A percentile compares a stretch with the other conserved stretches of the same genome.
Evolutionary conservation across 169 alveolate genomes (phyloP).

Genomic region (Blepharisma undulans): DNA sequence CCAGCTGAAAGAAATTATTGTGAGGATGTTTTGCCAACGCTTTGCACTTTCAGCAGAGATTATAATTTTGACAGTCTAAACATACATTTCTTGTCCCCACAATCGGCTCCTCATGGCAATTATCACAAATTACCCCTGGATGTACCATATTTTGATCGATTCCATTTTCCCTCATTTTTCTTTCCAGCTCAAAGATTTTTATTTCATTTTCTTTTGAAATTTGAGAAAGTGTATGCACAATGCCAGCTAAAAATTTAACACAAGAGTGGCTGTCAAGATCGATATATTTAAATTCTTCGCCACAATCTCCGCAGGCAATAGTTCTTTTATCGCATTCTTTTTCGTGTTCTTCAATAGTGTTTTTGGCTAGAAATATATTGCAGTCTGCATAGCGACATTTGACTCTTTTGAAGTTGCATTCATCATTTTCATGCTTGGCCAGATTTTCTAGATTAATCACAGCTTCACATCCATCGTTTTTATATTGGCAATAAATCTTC

Average conservation of each 20-base stretch:
- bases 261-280: neutral
- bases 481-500: neutral
- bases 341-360: neutral
- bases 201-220: neutral
- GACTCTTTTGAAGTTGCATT: neutral
- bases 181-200: neutral
- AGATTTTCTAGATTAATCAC: neutral
- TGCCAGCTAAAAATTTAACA: neutral
- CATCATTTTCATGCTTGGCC: neutral
- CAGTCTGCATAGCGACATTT: neutral
- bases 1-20: neutral
- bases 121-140: neutral
- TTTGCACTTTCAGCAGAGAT: constrained; percentile 1
- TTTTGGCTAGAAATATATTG: neutral
- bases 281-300: neutral
- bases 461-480: neutral
- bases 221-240: neutral
- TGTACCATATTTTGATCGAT: neutral
- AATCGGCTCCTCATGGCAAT: neutral
- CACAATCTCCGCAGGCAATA: neutral
- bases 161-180: neutral
- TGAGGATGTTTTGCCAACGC: neutral
- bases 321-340: neutral
- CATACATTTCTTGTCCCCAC: neutral
- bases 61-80: neutral